Base-by-base conservation (phyloP, 2,329 filamentous ascomycete genomes). In the Myriosclerotinia curreyana region DNA sequence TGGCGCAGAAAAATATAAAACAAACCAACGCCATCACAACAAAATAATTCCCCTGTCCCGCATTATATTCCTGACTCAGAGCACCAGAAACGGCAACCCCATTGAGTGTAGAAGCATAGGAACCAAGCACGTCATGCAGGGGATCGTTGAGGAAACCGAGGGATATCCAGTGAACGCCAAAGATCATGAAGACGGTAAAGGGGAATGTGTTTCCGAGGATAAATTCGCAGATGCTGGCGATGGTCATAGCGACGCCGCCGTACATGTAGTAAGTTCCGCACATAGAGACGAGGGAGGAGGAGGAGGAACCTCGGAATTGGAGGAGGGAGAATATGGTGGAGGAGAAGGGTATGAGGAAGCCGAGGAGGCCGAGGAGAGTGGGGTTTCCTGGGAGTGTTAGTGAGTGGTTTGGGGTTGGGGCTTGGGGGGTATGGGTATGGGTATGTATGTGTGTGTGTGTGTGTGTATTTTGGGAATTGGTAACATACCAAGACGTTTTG, bases 41-140 rank as follows among this genome's bases (percentile, higher is more conserved):
- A 25, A 49, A 44, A n/a, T 67, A 67, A n/a, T 66, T 62, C 1
- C 64, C 66, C 49, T 67, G 66, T 7, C 64, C 64, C 4, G 66
- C 56, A 58, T 67, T 67, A 22, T 63, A 65, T 20, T 28, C 36
- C 28, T 65, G 64, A 7, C 62, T 65, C 15, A 65, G 17, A 0
- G 40, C 56, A 6, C 61, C 55, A 8, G 59, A 36, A 1, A 52
- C 48, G 0, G 36, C 6, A 1, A 34, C 48, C 2, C 59, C 59
- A 4, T 50, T 40, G 17, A 61, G 22, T 22, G 34, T 56, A 1
- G 46, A 55, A 7, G 55, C 51, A 25, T 90, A 92, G 58, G 82
- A 83, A 44, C 92, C 81, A 0, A 92, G 79, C 17, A 93, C 85
- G 59, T 88, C 89, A 44, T 83, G 81, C 53, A 92, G 80, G 3